These are phyloP conservation scores for Fonsecaea pugnacius DNA, from an alignment of 2,329 filamentous ascomycete species.

Conservation along the genomic window DNA sequence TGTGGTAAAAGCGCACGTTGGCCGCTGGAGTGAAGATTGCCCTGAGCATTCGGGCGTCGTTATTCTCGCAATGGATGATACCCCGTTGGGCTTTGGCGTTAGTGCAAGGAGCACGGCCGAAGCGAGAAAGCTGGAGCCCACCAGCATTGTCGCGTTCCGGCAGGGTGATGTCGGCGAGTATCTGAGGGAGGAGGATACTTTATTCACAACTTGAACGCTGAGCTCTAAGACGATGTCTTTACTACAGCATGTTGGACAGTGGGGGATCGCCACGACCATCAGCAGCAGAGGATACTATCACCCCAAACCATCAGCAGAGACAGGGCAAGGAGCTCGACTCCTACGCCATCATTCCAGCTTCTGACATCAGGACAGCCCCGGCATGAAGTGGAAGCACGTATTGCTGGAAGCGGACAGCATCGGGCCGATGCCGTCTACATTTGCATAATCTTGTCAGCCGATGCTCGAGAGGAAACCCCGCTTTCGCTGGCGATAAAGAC, in stretches of 20 bases:
- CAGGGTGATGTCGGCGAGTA: slow-evolving; percentile 97
- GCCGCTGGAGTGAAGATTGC: slow-evolving; percentile 85
- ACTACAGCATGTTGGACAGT: not conserved
- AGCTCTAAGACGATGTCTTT: not conserved
- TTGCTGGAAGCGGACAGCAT: not conserved
- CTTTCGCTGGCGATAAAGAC: not conserved
- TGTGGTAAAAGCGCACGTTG: slow-evolving; percentile 79
- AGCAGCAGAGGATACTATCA: not conserved
- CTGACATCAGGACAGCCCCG: not conserved
- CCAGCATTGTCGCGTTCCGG: slow-evolving; percentile 83
- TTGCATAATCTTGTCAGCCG: not conserved
- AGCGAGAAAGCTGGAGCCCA: slow-evolving; percentile 82
- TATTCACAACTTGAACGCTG: slow-evolving; percentile 59
- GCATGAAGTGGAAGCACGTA: not conserved
- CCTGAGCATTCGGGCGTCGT: slow-evolving; percentile 92
- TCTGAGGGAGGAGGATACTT: slow-evolving; percentile 75
- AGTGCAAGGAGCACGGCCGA: slow-evolving; percentile 87
- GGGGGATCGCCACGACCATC: not conserved
- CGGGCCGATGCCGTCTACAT: not conserved
- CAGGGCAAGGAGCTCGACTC: not conserved
- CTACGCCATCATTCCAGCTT: not conserved
- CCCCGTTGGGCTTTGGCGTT: slow-evolving; percentile 84
- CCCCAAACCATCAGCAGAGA: not conserved
- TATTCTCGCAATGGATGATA: slow-evolving; percentile 90
- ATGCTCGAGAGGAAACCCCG: not conserved